Conservation (phyloP, 257 asterid species). For the Lantana camara region DNA sequence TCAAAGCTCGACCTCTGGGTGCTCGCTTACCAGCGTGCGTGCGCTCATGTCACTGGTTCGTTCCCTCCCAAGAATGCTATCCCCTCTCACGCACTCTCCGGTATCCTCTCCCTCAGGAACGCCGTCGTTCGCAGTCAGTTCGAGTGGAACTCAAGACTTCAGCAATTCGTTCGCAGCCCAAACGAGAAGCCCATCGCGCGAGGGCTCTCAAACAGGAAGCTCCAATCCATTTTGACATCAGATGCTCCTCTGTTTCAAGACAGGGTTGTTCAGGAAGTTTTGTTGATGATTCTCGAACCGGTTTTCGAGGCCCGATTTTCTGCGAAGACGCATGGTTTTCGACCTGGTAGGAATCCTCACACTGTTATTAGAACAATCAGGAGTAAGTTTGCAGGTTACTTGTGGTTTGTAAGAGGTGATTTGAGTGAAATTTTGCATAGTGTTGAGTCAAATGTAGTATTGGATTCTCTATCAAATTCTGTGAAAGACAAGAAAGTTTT, state of each 20-base stretch:
- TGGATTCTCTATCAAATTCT: too few relatives aligned
- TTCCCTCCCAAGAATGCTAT: conserved; percentile 81
- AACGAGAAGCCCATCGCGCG: conserved; percentile 51
- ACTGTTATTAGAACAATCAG: conserved; percentile 87
- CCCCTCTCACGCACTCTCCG: conserved; percentile 52
- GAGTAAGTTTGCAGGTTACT: conserved; percentile 92
- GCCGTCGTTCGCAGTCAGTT: conserved; percentile 64
- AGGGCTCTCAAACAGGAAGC: conserved; percentile 56
- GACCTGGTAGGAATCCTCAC: conserved; percentile 94
- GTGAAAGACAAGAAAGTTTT: conserved; percentile 76
- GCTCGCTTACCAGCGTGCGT: conserved; percentile 93
- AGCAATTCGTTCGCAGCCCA: conserved; percentile 65
- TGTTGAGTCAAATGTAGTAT: too few relatives aligned
- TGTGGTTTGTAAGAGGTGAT: conserved; percentile 95
- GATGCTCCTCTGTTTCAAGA: conserved; percentile 68
- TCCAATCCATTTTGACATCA: conserved; percentile 54
- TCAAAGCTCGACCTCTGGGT: conserved; percentile 88
- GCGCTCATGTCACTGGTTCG: conserved; percentile 84
- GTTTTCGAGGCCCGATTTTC: conserved; percentile 80
- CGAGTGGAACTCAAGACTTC: conserved; percentile 62
- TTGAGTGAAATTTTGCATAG: conserved; percentile 58
- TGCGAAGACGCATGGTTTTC: conserved; percentile 74
- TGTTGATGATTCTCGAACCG: conserved; percentile 81
- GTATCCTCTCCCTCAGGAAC: conserved; percentile 62
- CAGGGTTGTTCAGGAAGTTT: conserved; percentile 79